Conservation (phyloP, 768 basidiomycete genomes). For the Inosperma sp. region DNA sequence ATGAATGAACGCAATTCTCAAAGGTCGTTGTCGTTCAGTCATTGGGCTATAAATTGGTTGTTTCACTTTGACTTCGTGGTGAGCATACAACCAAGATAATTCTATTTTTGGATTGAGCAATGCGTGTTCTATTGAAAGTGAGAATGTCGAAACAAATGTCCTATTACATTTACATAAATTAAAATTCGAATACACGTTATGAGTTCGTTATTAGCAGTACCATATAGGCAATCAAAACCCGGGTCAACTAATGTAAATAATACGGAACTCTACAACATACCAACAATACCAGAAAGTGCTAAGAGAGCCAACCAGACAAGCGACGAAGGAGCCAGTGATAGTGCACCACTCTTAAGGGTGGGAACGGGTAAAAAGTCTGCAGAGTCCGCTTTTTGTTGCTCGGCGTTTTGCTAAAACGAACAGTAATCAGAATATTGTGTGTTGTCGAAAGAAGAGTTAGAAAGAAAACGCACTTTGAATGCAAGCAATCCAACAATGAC, state of each 20-base stretch:
- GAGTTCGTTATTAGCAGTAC: too few species aligned
- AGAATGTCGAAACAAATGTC: too few species aligned
- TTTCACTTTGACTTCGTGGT: too few species aligned
- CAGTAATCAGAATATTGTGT: not conserved
- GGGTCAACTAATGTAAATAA: too few species aligned
- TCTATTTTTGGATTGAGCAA: not conserved
- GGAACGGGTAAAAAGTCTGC: constrained; percentile 52
- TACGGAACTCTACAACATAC: too few species aligned
- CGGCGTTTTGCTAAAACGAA: constrained; percentile 48
- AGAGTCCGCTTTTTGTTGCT: constrained; percentile 50
- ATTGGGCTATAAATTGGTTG: too few species aligned
- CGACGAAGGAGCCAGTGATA: constrained; percentile 11
- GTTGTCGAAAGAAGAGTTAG: not conserved
- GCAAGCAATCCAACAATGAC: constrained; percentile 72
- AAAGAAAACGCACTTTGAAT: constrained; percentile 63
- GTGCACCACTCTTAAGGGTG: constrained; percentile 12
- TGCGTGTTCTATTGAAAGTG: not conserved
- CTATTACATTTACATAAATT: too few species aligned
- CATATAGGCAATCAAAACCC: too few species aligned
- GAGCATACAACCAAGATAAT: too few species aligned
- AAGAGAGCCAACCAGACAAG: constrained; percentile 5
- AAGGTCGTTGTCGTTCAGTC: constrained; percentile 7
- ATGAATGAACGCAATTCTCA: constrained; percentile 77
- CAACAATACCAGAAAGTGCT: not conserved
- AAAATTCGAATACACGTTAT: too few species aligned